Conservation (phyloP, 352 stramenopile species). For the Phytopythium litorale region DNA sequence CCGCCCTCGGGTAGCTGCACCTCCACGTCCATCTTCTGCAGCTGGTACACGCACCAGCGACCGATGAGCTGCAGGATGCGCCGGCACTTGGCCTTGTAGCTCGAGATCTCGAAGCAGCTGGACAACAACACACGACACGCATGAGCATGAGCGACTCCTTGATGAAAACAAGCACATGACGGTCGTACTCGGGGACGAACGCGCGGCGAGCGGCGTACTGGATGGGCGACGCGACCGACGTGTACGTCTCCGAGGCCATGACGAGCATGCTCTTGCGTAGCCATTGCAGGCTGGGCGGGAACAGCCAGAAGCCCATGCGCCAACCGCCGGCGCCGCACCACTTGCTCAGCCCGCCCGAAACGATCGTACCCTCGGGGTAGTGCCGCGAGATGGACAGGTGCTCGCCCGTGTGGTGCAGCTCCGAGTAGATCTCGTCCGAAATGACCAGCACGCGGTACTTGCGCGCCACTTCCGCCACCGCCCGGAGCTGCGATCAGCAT, state of each 20-base stretch:
- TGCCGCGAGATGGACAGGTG: slow-evolving; percentile 84
- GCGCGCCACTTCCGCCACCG: slow-evolving; percentile 63
- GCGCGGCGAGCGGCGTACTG: slow-evolving; percentile 79
- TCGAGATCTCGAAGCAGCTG: slow-evolving; percentile 70
- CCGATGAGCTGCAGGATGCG: slow-evolving; percentile 82
- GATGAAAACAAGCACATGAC: background rate
- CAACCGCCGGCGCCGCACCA: slow-evolving; percentile 86
- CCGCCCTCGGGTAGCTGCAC: slow-evolving; percentile 71
- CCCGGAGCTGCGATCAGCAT: slow-evolving; percentile 32
- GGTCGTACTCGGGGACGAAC: slow-evolving; percentile 66
- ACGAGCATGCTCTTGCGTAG: slow-evolving; percentile 85
- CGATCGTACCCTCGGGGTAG: slow-evolving; percentile 86
- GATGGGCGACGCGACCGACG: slow-evolving; percentile 80
- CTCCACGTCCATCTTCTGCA: slow-evolving; percentile 82
- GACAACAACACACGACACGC: background rate
- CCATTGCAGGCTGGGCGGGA: slow-evolving; percentile 73
- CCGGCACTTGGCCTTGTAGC: slow-evolving; percentile 82
- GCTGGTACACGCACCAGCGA: slow-evolving; percentile 77
- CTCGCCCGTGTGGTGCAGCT: slow-evolving; percentile 67
- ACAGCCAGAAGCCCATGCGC: slow-evolving; percentile 88
- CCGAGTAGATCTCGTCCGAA: slow-evolving; percentile 88
- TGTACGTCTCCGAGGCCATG: slow-evolving; percentile 89
- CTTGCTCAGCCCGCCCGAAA: slow-evolving; percentile 84
- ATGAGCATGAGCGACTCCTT: background rate
- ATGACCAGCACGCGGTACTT: slow-evolving; percentile 89